Conservation (phyloP, 441 rosid species). For the Populus trichocarpa region DNA sequence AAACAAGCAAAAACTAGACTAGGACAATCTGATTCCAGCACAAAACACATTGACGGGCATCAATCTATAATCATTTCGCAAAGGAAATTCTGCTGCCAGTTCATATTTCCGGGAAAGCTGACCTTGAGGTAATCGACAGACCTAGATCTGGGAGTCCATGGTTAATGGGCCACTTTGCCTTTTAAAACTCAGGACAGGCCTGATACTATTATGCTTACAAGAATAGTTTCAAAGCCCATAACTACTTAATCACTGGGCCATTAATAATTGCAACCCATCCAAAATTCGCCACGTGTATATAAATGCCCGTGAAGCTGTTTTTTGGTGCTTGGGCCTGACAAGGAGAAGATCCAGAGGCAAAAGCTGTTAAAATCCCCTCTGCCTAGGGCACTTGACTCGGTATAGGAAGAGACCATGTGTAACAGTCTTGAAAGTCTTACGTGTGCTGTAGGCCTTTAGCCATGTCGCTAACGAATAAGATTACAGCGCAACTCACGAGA, state of each 20-base stretch:
- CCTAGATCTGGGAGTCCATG: too few relatives aligned
- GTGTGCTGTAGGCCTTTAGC: not conserved
- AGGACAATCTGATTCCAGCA: too few relatives aligned
- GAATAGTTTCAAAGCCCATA: not conserved
- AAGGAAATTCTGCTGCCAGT: too few relatives aligned
- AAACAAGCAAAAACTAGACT: not conserved
- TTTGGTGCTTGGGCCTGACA: not conserved
- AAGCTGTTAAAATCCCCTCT: not conserved
- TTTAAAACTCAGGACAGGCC: not conserved
- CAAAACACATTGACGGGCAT: not conserved
- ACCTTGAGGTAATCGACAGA: too few relatives aligned
- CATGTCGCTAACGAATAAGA: not conserved
- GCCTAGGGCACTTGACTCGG: conserved; percentile 13
- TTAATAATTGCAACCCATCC: not conserved
- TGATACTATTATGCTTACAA: not conserved
- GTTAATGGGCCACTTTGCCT: not conserved
- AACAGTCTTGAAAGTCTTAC: not conserved
- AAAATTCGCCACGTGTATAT: not conserved
- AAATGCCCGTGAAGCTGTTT: not conserved
- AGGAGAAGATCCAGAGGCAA: not conserved
- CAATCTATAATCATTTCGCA: too few relatives aligned
- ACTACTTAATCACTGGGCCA: not conserved
- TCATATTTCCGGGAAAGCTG: too few relatives aligned
- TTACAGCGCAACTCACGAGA: not conserved
- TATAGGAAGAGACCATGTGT: not conserved